Evolutionary conservation across 108 stramenopile species (phyloP).

Genomic region (Asterionellopsis glacialis): DNA sequence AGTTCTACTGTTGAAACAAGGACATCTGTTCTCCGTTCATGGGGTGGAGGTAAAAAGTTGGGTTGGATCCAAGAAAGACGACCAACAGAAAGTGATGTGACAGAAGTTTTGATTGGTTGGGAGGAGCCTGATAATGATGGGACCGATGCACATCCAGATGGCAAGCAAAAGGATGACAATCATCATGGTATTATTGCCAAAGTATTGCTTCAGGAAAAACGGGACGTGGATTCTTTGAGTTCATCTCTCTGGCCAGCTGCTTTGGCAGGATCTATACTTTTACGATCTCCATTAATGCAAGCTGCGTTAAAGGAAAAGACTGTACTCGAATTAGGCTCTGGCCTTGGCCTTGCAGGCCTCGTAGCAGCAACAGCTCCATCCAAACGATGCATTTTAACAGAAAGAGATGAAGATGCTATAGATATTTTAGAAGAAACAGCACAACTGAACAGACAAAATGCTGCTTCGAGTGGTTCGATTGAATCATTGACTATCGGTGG

Average conservation of each 20-base stretch:
- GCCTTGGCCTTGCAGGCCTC: slow-evolving; percentile 19
- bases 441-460: background rate
- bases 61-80: too few species aligned
- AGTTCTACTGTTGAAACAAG: too few species aligned
- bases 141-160: too few species aligned
- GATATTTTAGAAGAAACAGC: background rate
- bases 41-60: too few species aligned
- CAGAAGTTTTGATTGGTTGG: too few species aligned
- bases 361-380: background rate
- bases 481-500: background rate
- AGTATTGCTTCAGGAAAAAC: too few species aligned
- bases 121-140: too few species aligned
- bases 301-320: background rate
- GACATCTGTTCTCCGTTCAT: too few species aligned
- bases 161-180: too few species aligned
- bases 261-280: slow-evolving; percentile 14
- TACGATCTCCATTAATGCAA: slow-evolving; percentile 1
- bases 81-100: too few species aligned
- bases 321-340: slow-evolving; percentile 20
- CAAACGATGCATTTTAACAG: slow-evolving; percentile 1
- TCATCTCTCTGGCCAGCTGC: slow-evolving; percentile 14
- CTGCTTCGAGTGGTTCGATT: background rate
- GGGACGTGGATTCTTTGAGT: background rate
- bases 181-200: too few species aligned
- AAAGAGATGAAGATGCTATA: slow-evolving; percentile 9